Conservation (phyloP, 768 basidiomycete genomes). For the Goffeauzyma gilvescens region DNA sequence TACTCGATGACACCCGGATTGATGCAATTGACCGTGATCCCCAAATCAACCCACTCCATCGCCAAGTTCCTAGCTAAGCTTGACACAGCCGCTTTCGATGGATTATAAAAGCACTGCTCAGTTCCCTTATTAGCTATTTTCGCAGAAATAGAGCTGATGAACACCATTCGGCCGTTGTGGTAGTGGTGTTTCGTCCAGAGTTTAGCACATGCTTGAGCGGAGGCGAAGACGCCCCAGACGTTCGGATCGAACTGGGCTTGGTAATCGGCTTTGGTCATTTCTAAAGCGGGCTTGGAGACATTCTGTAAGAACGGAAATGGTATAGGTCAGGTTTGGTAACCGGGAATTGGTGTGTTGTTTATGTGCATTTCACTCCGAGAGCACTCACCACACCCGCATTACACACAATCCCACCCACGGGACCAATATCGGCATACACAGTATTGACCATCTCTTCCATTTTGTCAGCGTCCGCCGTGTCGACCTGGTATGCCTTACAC, state of each 20-base stretch:
- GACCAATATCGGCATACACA: conserved; percentile 24
- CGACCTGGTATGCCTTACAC: conserved; percentile 23
- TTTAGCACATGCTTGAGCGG: conserved; percentile 21
- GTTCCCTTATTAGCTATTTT: conserved; percentile 19
- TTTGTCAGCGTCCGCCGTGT: conserved; percentile 20
- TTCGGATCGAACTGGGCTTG: conserved; percentile 18
- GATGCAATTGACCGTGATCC: conserved; percentile 18
- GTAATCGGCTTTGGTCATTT: conserved; percentile 25
- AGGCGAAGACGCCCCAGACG: conserved; percentile 24
- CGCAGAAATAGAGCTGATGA: conserved; percentile 23
- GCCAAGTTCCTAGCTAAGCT: conserved; percentile 21
- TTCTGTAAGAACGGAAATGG: not conserved
- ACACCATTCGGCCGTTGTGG: conserved; percentile 24
- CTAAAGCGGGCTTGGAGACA: conserved; percentile 20
- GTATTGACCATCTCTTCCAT: conserved; percentile 16
- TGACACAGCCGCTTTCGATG: conserved; percentile 22
- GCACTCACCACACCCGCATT: conserved; percentile 19
- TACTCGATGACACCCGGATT: conserved; percentile 21
- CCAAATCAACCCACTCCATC: conserved; percentile 26
- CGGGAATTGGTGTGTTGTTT: too few relatives aligned
- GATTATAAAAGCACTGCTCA: conserved; percentile 24
- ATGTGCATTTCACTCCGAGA: too few relatives aligned
- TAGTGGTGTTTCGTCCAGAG: conserved; percentile 27
- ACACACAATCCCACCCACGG: conserved; percentile 25
- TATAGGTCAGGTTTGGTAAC: too few relatives aligned